phyloP scores from a whole-genome alignment of 768 basidiomycete genomes.

The Suillus luteus region DNA sequence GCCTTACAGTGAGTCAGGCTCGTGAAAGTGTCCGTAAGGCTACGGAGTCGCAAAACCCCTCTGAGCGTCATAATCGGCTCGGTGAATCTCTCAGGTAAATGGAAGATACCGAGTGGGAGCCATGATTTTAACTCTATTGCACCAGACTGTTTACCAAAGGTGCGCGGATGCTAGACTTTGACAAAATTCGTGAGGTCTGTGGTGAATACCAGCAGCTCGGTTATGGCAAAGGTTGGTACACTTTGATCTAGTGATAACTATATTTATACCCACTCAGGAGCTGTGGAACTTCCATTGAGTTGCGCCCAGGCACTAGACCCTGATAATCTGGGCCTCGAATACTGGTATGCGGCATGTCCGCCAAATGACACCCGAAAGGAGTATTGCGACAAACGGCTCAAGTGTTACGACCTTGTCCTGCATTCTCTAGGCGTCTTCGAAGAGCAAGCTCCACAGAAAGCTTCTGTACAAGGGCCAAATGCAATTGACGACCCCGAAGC shows the following conservation, averaged over 20 bases:
- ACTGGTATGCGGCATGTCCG: constrained; percentile 67
- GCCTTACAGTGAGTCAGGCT: constrained; percentile 54
- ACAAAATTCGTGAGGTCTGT: constrained; percentile 82
- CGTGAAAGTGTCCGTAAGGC: constrained; percentile 93
- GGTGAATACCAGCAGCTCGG: constrained; percentile 86
- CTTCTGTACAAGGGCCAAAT: constrained; percentile 23
- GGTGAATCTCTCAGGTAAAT: constrained; percentile 83
- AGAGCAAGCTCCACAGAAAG: constrained; percentile 46
- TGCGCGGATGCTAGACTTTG: constrained; percentile 78
- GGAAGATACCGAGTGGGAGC: neutral
- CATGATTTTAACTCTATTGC: constrained; percentile 13
- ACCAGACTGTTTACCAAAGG: constrained; percentile 86
- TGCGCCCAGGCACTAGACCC: constrained; percentile 82
- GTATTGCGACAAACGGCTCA: constrained; percentile 60
- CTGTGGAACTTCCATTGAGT: constrained; percentile 79
- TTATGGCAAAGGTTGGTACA: constrained; percentile 72
- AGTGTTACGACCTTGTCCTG: constrained; percentile 83
- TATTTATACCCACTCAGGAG: constrained; percentile 49
- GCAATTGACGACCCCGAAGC: constrained; percentile 59
- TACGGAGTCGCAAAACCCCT: constrained; percentile 71
- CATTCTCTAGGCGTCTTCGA: constrained; percentile 84
- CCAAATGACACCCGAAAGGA: constrained; percentile 59
- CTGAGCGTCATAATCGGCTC: constrained; percentile 77
- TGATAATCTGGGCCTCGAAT: constrained; percentile 72
- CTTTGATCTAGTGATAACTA: neutral